These are phyloP conservation scores for Gossypium turneri DNA, from an alignment of 345 rosid species.

Conservation along the genomic window DNA sequence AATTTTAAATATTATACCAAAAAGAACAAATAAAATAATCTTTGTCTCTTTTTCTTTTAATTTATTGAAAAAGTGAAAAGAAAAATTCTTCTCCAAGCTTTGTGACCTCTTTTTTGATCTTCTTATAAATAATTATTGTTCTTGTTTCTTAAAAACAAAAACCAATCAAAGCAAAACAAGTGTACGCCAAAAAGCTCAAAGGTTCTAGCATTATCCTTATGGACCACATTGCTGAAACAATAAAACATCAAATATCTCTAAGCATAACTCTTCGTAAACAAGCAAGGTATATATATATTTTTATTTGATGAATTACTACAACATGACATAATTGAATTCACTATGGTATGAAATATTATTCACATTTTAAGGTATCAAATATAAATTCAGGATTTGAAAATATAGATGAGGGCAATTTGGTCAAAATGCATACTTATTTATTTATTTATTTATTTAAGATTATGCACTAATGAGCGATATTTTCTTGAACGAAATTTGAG, in stretches of 20 bases:
- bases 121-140: background rate
- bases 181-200: background rate
- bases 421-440: background rate
- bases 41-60: background rate
- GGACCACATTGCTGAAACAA: background rate
- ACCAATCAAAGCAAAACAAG: background rate
- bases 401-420: background rate
- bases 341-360: no score
- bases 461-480: background rate
- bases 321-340: no score
- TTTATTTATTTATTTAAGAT: background rate
- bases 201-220: background rate
- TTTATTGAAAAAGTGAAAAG: background rate
- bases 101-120: background rate
- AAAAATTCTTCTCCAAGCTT: slow-evolving; percentile 11
- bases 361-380: no score
- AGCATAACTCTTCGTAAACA: background rate
- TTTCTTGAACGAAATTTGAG: no score
- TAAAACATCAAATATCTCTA: background rate
- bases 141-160: background rate
- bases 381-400: background rate
- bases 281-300: slow-evolving; percentile 7
- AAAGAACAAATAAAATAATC: no score
- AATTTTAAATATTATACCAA: no score
- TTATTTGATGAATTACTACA: background rate